Base-by-base conservation (phyloP, 2,329 filamentous ascomycete genomes). In the Trichoderma sp. region DNA sequence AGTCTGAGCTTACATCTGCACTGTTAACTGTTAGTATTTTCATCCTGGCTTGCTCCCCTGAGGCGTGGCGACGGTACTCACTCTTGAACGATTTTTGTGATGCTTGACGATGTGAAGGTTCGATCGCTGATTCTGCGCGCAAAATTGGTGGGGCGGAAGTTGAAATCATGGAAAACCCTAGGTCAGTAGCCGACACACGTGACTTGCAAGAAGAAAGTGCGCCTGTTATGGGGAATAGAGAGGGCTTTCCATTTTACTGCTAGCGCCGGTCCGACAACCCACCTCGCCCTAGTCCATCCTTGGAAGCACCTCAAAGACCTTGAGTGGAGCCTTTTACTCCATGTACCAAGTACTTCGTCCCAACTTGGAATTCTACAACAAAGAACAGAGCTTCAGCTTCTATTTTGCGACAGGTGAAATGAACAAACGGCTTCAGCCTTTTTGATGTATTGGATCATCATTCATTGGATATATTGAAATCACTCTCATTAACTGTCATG, bases 1-100 rank as follows among this genome's bases (percentile, higher is more conserved):
- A 12, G 32, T 51, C 28, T 28, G 34, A 9, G 80, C 92, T 92
- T 90, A 95, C 93, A 96, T 96, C 91, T 96, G 93, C 93, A 96
- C 93, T 95, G 78, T 80, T 43, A 67, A 74, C 78, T 74, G 83
- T 91, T 85, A 91, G 88, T 80, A 82, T 77, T 65, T 69, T 69
- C 68, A 15, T 47, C 47, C 47, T 53, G 58, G 57, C 28, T 18
- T 12, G 57, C 28, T 30, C 53, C 34, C 39, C 32, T 47, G 71
- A 47, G 32, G 60, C 43, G 28, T 53, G 43, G 63, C 60, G 47
- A 39, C 34, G n/a, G 63, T 73, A 88, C 88, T 87, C 84, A 90
- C 88, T 90, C 82, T 86, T 89, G 84, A 83, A 84, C 82, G 83
- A 83, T 83, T 86, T 84, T 83, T 82, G 82, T 83, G 84, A 85